Conservation (phyloP, 306 rosid genomes). For the Cucurbita pepo region DNA sequence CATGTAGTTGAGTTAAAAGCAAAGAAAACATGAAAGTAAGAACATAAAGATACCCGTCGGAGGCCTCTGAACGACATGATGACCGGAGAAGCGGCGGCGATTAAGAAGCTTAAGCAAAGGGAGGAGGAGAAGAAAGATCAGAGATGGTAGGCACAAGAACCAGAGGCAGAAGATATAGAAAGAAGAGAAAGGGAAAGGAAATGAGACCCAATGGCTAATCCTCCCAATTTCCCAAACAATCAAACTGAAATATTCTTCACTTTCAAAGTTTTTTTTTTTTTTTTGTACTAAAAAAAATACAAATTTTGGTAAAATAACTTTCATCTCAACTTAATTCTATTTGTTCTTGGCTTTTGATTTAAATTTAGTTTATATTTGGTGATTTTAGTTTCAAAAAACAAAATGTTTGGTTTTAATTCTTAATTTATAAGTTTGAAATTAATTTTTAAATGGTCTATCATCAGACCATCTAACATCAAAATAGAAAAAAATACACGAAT, state of each 20-base stretch:
- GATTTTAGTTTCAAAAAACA: too few species aligned
- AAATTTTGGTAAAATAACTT: too few species aligned
- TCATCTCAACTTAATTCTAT: too few species aligned
- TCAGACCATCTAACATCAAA: too few species aligned
- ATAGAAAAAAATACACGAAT: too few species aligned
- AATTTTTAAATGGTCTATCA: too few species aligned
- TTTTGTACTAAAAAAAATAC: too few species aligned
- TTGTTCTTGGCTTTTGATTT: too few species aligned
- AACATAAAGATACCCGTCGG: conserved; percentile 1
- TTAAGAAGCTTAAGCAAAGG: not conserved
- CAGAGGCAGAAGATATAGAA: not conserved
- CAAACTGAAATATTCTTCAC: not conserved
- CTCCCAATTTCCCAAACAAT: not conserved
- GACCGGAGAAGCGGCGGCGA: not conserved
- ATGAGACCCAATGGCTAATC: not conserved
- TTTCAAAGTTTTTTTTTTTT: not conserved
- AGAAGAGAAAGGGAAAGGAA: not conserved
- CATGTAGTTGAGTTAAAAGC: not conserved
- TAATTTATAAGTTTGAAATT: too few species aligned
- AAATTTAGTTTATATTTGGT: too few species aligned
- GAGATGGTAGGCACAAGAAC: not conserved
- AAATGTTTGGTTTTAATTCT: too few species aligned
- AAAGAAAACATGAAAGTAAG: not conserved
- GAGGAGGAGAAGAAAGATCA: not conserved
- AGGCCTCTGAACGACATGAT: conserved; percentile 9